Evolutionary conservation across 495 filamentous ascomycete species (phyloP).

Genomic region (Penicillium fimorum): DNA sequence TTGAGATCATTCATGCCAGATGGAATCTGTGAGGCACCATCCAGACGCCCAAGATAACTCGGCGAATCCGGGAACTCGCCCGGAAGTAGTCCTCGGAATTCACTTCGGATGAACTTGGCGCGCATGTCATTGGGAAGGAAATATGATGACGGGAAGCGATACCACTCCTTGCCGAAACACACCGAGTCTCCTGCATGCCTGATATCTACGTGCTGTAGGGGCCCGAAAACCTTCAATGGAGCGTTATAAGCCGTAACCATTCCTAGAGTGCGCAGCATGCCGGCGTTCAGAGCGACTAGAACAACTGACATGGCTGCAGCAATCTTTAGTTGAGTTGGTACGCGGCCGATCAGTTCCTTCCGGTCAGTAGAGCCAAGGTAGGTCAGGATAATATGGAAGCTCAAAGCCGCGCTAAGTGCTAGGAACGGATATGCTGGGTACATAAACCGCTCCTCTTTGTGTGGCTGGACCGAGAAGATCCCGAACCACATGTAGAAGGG

Average conservation of each 20-base stretch:
- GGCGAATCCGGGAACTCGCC: conserved; percentile 80
- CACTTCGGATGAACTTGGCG: conserved; percentile 84
- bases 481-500: conserved; percentile 95
- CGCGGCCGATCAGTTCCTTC: conserved; percentile 59
- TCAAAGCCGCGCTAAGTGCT: conserved; percentile 85
- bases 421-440: conserved; percentile 93
- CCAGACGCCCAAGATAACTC: conserved; percentile 58
- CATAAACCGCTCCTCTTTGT: conserved; percentile 99
- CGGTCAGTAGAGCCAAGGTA: conserved; percentile 68
- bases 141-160: conserved; percentile 93
- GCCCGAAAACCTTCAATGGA: conserved; percentile 71
- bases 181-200: conserved; percentile 62
- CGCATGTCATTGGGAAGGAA: conserved; percentile 76
- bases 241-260: conserved; percentile 81
- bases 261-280: conserved; percentile 74
- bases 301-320: conserved; percentile 55
- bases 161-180: conserved; percentile 97
- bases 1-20: conserved; percentile 92
- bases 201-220: conserved; percentile 49
- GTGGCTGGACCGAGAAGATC: conserved; percentile 88
- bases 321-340: conserved; percentile 70
- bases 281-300: conserved; percentile 56
- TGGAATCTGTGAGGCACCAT: conserved; percentile 77
- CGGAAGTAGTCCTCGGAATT: conserved; percentile 85
- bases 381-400: conserved; percentile 73